Evolutionary conservation across 2,329 filamentous ascomycete species (phyloP), one percentile per base, ranked within the genome.

Genomic region (Apiospora sp.): DNA sequence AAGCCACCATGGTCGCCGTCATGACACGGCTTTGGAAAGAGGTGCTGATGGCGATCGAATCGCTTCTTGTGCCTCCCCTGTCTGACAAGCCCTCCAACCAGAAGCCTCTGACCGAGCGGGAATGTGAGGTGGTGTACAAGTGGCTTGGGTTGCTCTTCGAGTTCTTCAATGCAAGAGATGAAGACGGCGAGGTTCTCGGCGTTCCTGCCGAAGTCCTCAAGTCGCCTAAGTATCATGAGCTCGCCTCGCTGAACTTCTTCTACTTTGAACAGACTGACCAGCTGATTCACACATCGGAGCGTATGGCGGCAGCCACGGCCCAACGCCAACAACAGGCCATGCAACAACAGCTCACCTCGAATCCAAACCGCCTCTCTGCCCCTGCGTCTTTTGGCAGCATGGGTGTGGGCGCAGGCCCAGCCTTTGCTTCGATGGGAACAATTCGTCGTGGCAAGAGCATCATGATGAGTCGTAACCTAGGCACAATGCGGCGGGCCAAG

Each of bases 1-100:
- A 95, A 72, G 92, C 94, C 72, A 97, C 96, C n/a, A 98, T 99
- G 96, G 91, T 95, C 77, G 95, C 96, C 81, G 96, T 99, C 78
- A 99, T 99, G 96, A 97, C 95, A 30, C 91, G 96, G 64, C 85
- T 99, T 7, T 99, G 96, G 96, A 99, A 99, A 83, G 96, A 99
- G 82, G 95, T 98, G 0, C 87, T 99, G 22, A 92, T 95, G 77
- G 97, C 96, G 0, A 93, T 98, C 75, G 96, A 99, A 83, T 90
- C 90, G 49, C 87, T 99, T 24, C 88, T 99, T 51, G 96, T 99
- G 3, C 96, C 96, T 24, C 96, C 96, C 10, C 86, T 99, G 13
- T 98, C 95, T 8, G 96, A 99, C 81, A 99, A 99, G 81, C 94
- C 93, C 5, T 98, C 95, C 1, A 89, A 90, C 73, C 96, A 99